Percentiles rank a stretch among this genome's conserved stretches.
These are phyloP conservation scores for Blastomyces gilchristii DNA, from an alignment of 2,329 filamentous ascomycete species.

Conservation along the genomic window DNA sequence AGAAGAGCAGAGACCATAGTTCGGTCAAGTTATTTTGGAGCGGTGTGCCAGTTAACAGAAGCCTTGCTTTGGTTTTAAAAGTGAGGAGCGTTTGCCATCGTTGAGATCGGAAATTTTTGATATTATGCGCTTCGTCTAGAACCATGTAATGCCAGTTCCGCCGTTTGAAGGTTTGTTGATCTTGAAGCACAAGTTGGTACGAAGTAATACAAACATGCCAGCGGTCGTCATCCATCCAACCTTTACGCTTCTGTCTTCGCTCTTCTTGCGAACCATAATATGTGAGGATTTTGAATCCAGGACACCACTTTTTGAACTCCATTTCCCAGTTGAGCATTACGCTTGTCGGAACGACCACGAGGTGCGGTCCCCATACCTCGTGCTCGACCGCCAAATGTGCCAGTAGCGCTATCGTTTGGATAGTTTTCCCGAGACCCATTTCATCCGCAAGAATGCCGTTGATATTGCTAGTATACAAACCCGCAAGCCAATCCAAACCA, in stretches of 20 bases:
- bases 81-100: conserved; percentile 91
- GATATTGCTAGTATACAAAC: conserved; percentile 80
- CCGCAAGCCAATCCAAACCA: conserved; percentile 93
- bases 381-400: conserved; percentile 86
- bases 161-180: conserved; percentile 86
- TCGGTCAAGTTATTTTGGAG: conserved; percentile 95
- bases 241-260: conserved; percentile 76
- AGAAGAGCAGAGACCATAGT: conserved; percentile 93
- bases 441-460: conserved; percentile 97
- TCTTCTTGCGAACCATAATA: conserved; percentile 95
- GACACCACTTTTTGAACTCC: conserved; percentile 98
- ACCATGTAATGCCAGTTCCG: conserved; percentile 97
- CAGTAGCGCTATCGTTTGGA: conserved; percentile 89
- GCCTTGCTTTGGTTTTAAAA: conserved; percentile 78
- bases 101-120: conserved; percentile 98
- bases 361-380: conserved; percentile 87
- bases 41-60: conserved; percentile 86
- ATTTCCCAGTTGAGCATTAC: conserved; percentile 99
- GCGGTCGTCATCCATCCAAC: conserved; percentile 84
- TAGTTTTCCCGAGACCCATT: conserved; percentile 97
- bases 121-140: conserved; percentile 96
- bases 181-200: conserved; percentile 90
- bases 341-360: conserved; percentile 93
- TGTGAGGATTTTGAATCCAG: conserved; percentile 93
- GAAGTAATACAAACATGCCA: conserved; percentile 99